Evolutionary conservation across 1,284 basidiomycete genomes (phyloP), one percentile per base, ranked within the genome.

Genomic region (Trichosporon faecale): DNA sequence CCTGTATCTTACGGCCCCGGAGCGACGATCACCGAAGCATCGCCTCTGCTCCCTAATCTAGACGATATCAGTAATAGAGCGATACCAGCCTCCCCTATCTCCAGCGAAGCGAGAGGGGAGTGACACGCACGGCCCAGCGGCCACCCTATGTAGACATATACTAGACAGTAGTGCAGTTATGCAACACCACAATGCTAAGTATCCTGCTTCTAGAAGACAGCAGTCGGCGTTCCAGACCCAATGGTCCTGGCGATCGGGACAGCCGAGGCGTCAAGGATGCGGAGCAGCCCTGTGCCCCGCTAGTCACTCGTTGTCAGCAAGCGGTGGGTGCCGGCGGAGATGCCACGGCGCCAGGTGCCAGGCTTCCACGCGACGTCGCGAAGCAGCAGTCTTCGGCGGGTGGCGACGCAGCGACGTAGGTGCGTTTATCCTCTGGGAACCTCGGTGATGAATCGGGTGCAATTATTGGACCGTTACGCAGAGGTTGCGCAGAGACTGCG

Each of bases 1-100:
- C 49, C n/a, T 12, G 21, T 25, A 52, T 52, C 23, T 52, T 52
- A 31, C 18, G 27, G 16, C 57, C 18, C 27, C 14, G 57, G 57
- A 52, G 49, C 57, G 57, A 61, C 57, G 57, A 23, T 61, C 57
- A 61, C 5, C 57, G 57, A 61, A 31, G 57, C 57, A 33, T 23
- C 57, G 57, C 21, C 27, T 29, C 57, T 31, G 27, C 31, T 31
- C 29, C 29, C 57, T 31, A 31, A 61, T 61, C 27, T 61, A 29
- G 57, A 61, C 29, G 6, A 61, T 61, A 61, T 61, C 57, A 61
- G 27, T n/a, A 18, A 23, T 61, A 61, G 27, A 61, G 29, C 8
- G 57, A 61, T 31, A 61, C 52, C 52, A 25, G 21, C 8, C 25
- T 25, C 25, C 25, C 52, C 52, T 44, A 9, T 9, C 23, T 21